Evolutionary conservation across 306 rosid species (phyloP).

Genomic region (Fragaria ananassa): DNA sequence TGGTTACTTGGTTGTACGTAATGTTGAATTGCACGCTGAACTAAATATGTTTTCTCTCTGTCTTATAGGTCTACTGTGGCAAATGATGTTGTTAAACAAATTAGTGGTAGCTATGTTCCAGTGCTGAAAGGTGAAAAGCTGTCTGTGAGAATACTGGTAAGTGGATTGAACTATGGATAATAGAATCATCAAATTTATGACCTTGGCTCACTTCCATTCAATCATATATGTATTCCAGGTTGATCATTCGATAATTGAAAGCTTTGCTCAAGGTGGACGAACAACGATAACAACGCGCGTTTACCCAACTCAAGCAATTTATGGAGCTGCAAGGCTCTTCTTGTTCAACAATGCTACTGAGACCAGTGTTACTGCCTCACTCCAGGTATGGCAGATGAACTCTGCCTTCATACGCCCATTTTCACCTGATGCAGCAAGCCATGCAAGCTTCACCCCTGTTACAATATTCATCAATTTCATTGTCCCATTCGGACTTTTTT

Average conservation of each 20-base stretch:
- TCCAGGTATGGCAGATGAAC: conserved; percentile 87
- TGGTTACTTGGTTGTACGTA: background rate
- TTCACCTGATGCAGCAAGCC: conserved; percentile 26
- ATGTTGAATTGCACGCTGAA: background rate
- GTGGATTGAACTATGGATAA: conserved; percentile 12
- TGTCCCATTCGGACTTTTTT: background rate
- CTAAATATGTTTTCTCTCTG: background rate
- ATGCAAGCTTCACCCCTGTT: conserved; percentile 11
- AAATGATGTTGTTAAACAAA: conserved; percentile 54
- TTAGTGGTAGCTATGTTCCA: conserved; percentile 65
- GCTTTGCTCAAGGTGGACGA: conserved; percentile 94
- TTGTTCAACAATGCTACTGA: conserved; percentile 84
- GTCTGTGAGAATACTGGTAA: conserved; percentile 61
- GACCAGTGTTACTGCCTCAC: conserved; percentile 54
- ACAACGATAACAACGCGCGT: conserved; percentile 64
- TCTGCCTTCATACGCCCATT: conserved; percentile 87
- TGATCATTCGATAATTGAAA: conserved; percentile 88
- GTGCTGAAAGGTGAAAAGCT: conserved; percentile 68
- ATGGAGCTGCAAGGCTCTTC: conserved; percentile 72
- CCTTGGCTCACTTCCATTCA: background rate
- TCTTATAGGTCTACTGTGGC: conserved; percentile 66
- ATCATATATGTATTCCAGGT: conserved; percentile 39
- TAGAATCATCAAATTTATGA: background rate
- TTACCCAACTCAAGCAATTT: conserved; percentile 88
- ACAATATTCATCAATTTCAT: background rate